Evolutionary conservation across 805 yeast genomes (phyloP).

Genomic region (Pichia nanzhaoensis): DNA sequence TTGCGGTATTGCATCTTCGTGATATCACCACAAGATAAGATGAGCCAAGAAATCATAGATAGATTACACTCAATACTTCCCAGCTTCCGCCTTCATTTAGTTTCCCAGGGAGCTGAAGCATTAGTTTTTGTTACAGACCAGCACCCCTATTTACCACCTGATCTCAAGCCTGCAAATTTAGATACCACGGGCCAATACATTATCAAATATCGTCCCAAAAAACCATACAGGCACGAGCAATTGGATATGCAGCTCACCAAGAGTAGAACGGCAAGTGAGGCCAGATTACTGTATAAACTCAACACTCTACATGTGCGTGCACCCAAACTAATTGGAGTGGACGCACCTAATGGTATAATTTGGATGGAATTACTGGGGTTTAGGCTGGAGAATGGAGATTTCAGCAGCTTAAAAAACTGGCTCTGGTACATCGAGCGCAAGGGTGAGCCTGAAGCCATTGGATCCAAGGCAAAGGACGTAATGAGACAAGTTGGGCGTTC

Average conservation of each 20-base stretch:
- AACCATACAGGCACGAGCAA: slow-evolving; percentile 82
- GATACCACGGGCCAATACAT: slow-evolving; percentile 39
- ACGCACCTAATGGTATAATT: slow-evolving; percentile 67
- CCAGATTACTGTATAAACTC: slow-evolving; percentile 61
- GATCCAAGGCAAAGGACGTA: slow-evolving; percentile 36
- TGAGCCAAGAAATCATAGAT: slow-evolving; percentile 50
- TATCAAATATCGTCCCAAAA: slow-evolving; percentile 80
- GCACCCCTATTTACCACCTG: slow-evolving; percentile 59
- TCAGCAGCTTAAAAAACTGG: slow-evolving; percentile 66
- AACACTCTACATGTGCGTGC: slow-evolving; percentile 51
- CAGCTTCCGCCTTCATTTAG: slow-evolving; percentile 42
- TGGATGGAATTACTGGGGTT: slow-evolving; percentile 84
- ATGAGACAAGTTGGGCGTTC: slow-evolving; percentile 54
- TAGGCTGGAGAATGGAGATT: slow-evolving; percentile 40
- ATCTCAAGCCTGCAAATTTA: slow-evolving; percentile 21
- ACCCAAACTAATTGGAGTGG: slow-evolving; percentile 72
- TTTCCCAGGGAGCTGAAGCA: slow-evolving; percentile 93
- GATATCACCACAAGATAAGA: too few species aligned
- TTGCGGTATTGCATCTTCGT: too few species aligned
- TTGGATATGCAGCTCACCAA: slow-evolving; percentile 73
- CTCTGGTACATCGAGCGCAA: slow-evolving; percentile 53
- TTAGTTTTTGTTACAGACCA: slow-evolving; percentile 54
- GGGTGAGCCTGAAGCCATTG: slow-evolving; percentile 13
- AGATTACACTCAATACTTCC: slow-evolving; percentile 39
- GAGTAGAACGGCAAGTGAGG: slow-evolving; percentile 78